Conservation (phyloP, 2,329 filamentous ascomycete species). For the Aspergillus sp. region DNA sequence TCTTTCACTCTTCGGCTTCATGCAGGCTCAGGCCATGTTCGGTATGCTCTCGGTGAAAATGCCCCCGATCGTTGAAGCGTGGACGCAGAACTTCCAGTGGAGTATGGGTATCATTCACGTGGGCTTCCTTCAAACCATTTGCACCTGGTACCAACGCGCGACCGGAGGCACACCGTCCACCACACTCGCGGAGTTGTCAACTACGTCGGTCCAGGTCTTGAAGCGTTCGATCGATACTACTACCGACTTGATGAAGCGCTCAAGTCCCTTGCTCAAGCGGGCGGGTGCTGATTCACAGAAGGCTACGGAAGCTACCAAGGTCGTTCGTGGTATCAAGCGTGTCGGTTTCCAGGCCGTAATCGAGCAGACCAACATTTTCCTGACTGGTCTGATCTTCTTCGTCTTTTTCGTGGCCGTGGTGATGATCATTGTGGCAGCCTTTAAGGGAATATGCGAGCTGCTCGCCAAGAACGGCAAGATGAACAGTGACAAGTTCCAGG, state of each 20-base stretch:
- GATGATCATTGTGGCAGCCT: slow-evolving; percentile 61
- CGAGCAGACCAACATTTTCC: slow-evolving; percentile 84
- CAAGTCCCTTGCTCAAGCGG: slow-evolving; percentile 44
- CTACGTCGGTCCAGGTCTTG: slow-evolving; percentile 74
- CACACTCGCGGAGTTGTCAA: slow-evolving; percentile 64
- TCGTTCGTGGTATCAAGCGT: slow-evolving; percentile 75
- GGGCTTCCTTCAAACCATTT: slow-evolving; percentile 77
- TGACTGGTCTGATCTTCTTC: slow-evolving; percentile 86
- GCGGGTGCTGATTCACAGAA: slow-evolving; percentile 43
- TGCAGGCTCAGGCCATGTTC: slow-evolving; percentile 87
- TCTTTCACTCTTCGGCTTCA: slow-evolving; percentile 87
- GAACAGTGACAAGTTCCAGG: slow-evolving; percentile 75
- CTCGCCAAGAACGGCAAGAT: slow-evolving; percentile 68
- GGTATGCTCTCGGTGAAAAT: slow-evolving; percentile 73
- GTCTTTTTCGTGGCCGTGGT: slow-evolving; percentile 72
- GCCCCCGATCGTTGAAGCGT: slow-evolving; percentile 80
- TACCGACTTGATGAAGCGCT: slow-evolving; percentile 17
- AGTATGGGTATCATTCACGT: slow-evolving; percentile 91
- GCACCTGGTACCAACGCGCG: slow-evolving; percentile 91
- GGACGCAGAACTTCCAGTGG: slow-evolving; percentile 98
- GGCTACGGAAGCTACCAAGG: slow-evolving; percentile 28
- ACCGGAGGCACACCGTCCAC: slow-evolving; percentile 80
- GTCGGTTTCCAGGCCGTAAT: slow-evolving; percentile 80
- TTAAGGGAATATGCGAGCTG: slow-evolving; percentile 74
- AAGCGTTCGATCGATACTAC: slow-evolving; percentile 46